Evolutionary conservation across 192 early-diverging fungal genomes (phyloP), one percentile per base, ranked within the genome.

Genomic region (Gigaspora rosea): DNA sequence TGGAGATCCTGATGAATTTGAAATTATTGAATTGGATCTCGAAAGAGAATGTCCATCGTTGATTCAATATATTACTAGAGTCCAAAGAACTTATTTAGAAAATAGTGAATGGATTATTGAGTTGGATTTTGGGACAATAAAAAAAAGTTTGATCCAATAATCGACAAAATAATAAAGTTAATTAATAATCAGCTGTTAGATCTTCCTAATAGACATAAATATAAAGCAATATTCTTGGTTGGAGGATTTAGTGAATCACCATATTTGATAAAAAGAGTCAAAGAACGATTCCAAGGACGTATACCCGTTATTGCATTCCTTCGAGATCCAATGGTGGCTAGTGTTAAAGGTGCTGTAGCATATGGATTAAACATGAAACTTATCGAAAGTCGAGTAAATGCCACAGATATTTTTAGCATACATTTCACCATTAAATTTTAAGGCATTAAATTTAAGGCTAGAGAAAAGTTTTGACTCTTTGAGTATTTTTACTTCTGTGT

Each of bases 181-280:
- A 85, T 87, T 36, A 81, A 85, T 71, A 80, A 87, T 20, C 88
- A 89, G 58, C 51, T 89, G 18, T 7, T 41, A 41, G 41, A 75
- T 78, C 58, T 82, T 27, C 27, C 27, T 82, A 64, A 79, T 82
- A 4, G 59, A 80, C 13, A 71, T 33, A 78, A 77, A n/a, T 73
- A 83, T 20, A 71, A 83, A 48, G 84, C 86, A 56, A 84, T 89
- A 35, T 86, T 89, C 52, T 68, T 89, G 41, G 88, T 89, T 8
- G 88, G 88, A 75, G 88, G 88, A 0, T 89, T 89, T 77, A 85
- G 84, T 46, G 82, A 82, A 4, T 87, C 86, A 16, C 79, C 80
- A 41, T 89, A 89, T 58, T 67, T 89, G 3, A 81, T 82, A 49
- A 79, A 80, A 22, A 79, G 84, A 15, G 80, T 87, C 4, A 78